Conservation (phyloP, 1,139 yeast genomes). For the Hansenula sp. region DNA sequence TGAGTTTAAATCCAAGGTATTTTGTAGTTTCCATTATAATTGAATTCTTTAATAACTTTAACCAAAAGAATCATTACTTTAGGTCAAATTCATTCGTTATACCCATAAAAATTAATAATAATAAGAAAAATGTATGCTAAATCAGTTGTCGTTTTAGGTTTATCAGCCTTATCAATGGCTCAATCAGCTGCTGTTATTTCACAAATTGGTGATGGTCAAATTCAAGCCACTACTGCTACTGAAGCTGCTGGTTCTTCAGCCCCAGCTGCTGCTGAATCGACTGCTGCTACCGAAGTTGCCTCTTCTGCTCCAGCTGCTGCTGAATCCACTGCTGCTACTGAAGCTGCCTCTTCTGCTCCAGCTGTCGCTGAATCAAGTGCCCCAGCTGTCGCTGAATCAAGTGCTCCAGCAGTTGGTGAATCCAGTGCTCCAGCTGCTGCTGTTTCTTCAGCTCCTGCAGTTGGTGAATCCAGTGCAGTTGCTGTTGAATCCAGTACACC, state of each 20-base stretch:
- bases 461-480: slow-evolving; percentile 8
- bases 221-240: slow-evolving; percentile 18
- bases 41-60: too few species aligned
- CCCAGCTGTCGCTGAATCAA: slow-evolving; percentile 5
- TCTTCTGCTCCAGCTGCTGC: slow-evolving; percentile 5
- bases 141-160: not conserved
- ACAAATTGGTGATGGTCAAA: slow-evolving; percentile 25
- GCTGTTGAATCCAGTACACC: slow-evolving; percentile 7
- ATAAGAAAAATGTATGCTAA: not conserved
- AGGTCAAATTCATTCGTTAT: not conserved
- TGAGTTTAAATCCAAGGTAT: too few species aligned
- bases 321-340: slow-evolving; percentile 1
- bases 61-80: too few species aligned
- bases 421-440: slow-evolving; percentile 5
- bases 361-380: slow-evolving; percentile 8
- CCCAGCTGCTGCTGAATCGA: slow-evolving; percentile 12
- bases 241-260: slow-evolving; percentile 9
- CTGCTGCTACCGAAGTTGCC: slow-evolving; percentile 7
- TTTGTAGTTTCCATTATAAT: too few species aligned
- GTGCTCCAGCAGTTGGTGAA: slow-evolving; percentile 7
- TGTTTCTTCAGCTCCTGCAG: slow-evolving; percentile 1
- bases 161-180: not conserved
- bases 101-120: not conserved
- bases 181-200: slow-evolving; percentile 19
- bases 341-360: slow-evolving; percentile 6